These are phyloP conservation scores for Porphyra umbilicalis DNA, from an alignment of 31 red algal species.

Conservation along the genomic window DNA sequence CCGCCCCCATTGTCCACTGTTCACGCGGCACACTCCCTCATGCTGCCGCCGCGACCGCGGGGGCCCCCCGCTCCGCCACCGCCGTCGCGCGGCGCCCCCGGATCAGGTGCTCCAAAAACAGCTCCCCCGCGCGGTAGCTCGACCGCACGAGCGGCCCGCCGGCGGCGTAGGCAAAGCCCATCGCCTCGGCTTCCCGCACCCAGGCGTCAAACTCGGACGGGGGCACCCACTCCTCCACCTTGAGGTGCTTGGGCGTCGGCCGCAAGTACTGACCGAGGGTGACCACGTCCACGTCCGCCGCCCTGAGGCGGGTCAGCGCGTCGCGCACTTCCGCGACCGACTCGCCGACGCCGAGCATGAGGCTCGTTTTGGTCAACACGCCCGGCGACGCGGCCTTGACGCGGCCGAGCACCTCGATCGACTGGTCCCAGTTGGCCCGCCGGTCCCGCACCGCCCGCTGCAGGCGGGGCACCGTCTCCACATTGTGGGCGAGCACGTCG, in stretches of 20 bases:
- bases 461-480: conserved; percentile 84
- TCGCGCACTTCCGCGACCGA: conserved; percentile 53
- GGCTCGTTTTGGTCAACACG: conserved; percentile 68
- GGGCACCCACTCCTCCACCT: conserved; percentile 87
- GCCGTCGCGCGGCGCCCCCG: conserved; percentile 2
- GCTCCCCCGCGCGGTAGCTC: conserved; percentile 78
- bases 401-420: conserved; percentile 47
- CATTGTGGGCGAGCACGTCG: conserved; percentile 87
- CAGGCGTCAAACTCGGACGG: conserved; percentile 87
- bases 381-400: conserved; percentile 38
- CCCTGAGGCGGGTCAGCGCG: conserved; percentile 46
- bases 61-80: background rate
- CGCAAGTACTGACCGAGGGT: conserved; percentile 93
- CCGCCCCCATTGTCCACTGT: no score
- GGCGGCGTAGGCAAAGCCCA: conserved; percentile 87
- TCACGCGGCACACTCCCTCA: background rate
- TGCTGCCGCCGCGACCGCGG: background rate
- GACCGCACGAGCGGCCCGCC: conserved; percentile 79
- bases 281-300: conserved; percentile 68
- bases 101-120: conserved; percentile 19
- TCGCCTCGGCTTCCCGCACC: conserved; percentile 48
- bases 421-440: conserved; percentile 66
- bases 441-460: conserved; percentile 62
- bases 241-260: conserved; percentile 69
- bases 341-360: conserved; percentile 95